A percentile compares a stretch with the other conserved stretches of the same genome.
Evolutionary conservation across 345 rosid genomes (phyloP).

Genomic region (Salix dunnii): DNA sequence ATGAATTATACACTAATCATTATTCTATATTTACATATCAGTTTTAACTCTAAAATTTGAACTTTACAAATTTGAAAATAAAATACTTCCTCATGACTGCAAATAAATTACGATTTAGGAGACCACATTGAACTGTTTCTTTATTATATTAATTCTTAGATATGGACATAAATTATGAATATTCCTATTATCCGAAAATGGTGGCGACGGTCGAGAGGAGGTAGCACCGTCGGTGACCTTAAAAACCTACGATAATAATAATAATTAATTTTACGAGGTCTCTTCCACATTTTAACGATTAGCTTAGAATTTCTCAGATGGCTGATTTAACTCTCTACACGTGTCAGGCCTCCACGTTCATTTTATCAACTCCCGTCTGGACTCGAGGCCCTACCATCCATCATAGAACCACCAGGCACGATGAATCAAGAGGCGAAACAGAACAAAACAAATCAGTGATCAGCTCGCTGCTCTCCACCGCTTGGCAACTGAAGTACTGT

Average conservation of each 20-base stretch:
- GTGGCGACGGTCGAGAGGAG: neutral
- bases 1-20: too few relatives aligned
- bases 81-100: neutral
- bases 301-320: neutral
- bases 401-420: neutral
- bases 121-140: neutral
- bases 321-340: neutral
- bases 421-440: neutral
- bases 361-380: neutral
- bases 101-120: neutral
- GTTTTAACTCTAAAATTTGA: too few relatives aligned
- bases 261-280: neutral
- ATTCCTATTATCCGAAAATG: neutral
- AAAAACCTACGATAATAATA: neutral
- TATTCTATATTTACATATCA: too few relatives aligned
- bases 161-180: neutral
- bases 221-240: neutral
- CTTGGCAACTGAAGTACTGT: neutral
- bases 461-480: neutral
- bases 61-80: too few relatives aligned
- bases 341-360: neutral
- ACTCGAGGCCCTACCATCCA: neutral
- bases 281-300: neutral
- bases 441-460: neutral
- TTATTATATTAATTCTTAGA: too few relatives aligned